Evolutionary conservation across 2,329 filamentous ascomycete species (phyloP).

Genomic region (Knufia fluminis): DNA sequence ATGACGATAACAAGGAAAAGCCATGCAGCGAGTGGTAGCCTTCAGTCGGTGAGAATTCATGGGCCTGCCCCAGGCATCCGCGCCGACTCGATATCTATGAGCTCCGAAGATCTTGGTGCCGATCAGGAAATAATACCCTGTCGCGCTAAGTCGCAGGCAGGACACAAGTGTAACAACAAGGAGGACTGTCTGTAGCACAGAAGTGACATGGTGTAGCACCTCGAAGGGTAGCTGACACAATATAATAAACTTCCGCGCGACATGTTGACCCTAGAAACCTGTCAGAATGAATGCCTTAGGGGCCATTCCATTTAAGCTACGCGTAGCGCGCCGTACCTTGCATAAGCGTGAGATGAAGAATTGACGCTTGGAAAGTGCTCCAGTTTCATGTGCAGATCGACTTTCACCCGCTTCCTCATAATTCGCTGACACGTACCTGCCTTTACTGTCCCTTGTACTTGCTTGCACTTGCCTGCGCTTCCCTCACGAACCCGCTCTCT

Average conservation of each 20-base stretch:
- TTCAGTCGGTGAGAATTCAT: background rate
- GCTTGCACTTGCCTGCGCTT: background rate
- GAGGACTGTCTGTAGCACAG: background rate
- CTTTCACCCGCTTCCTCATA: background rate
- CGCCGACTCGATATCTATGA: no score
- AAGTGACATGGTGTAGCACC: background rate
- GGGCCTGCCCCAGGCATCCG: background rate
- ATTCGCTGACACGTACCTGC: background rate
- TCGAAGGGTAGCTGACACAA: background rate
- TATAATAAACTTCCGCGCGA: background rate
- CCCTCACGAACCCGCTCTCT: background rate
- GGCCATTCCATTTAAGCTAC: background rate
- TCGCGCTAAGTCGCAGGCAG: background rate
- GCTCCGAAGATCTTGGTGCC: no score
- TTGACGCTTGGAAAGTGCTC: conserved; percentile 12
- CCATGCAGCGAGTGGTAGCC: no score
- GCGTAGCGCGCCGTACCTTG: conserved; percentile 6
- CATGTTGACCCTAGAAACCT: background rate
- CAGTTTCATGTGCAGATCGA: conserved; percentile 1
- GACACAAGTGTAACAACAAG: conserved; percentile 2
- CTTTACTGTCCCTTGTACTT: background rate
- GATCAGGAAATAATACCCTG: background rate
- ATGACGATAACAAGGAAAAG: no score
- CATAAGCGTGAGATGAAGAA: conserved; percentile 5
- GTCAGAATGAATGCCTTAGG: no score